Evolutionary conservation across 228 moss, liverwort and hornwort genomes (phyloP).

Genomic region (Sphagnum fallax): DNA sequence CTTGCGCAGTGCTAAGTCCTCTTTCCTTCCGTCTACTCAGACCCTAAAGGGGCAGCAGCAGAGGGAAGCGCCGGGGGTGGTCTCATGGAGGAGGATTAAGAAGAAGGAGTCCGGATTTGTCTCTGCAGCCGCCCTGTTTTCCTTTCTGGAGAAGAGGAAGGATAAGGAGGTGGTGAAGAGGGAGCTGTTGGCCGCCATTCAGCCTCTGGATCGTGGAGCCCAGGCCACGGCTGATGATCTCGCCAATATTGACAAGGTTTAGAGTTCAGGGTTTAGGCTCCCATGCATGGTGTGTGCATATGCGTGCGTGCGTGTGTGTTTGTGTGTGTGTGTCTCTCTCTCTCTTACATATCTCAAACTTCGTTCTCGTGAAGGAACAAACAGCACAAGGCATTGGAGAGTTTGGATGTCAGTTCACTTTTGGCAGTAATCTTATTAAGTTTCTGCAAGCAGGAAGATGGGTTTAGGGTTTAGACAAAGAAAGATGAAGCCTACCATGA

Average conservation of each 20-base stretch:
- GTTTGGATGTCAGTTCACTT: background rate
- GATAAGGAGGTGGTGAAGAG: slow-evolving; percentile 66
- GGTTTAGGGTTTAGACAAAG: background rate
- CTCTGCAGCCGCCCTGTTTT: slow-evolving; percentile 26
- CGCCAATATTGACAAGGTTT: slow-evolving; percentile 62
- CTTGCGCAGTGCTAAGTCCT: too few species aligned
- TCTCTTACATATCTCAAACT: background rate
- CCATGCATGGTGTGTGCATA: background rate
- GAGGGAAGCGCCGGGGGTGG: too few species aligned
- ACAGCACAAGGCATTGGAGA: background rate
- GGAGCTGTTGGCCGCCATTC: slow-evolving; percentile 62
- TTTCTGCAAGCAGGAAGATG: background rate
- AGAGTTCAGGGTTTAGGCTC: background rate
- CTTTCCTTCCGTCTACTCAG: too few species aligned
- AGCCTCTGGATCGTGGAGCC: slow-evolving; percentile 66
- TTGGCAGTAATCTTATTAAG: background rate
- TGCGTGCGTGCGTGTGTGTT: too few species aligned
- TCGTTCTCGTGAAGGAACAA: background rate
- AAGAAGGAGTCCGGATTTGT: too few species aligned
- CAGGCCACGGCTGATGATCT: slow-evolving; percentile 53
- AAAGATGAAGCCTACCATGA: too few species aligned
- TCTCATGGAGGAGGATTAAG: too few species aligned
- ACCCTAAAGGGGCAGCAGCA: too few species aligned
- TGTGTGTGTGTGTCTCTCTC: background rate
- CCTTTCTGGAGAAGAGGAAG: slow-evolving; percentile 41